phyloP scores from a whole-genome alignment of 2,329 filamentous ascomycete species.

The Calonectria hawksworthii region DNA sequence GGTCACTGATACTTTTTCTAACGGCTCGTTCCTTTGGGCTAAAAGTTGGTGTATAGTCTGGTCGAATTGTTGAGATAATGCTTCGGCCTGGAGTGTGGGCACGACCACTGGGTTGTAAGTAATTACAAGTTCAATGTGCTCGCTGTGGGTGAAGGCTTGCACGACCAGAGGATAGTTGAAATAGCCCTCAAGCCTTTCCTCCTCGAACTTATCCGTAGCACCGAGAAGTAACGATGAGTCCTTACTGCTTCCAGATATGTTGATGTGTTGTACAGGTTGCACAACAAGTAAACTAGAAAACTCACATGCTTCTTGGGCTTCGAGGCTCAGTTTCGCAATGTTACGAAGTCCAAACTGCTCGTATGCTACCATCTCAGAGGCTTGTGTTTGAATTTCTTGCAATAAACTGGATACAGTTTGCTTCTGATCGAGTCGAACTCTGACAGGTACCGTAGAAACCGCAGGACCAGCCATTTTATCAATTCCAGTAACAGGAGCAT shows the following conservation, averaged over 20 bases:
- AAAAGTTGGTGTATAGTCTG: not conserved
- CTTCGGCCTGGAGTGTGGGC: not conserved
- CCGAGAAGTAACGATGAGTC: not conserved
- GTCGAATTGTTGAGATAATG: not conserved
- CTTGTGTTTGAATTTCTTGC: conserved; percentile 41
- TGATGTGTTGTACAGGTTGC: conserved; percentile 20
- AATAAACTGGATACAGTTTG: conserved; percentile 56
- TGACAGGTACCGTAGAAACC: conserved; percentile 49
- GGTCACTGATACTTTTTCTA: not conserved
- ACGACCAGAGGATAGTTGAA: conserved; percentile 44
- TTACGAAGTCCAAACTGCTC: conserved; percentile 21
- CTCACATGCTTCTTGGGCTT: conserved; percentile 5
- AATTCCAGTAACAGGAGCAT: conserved; percentile 36
- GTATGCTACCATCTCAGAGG: conserved; percentile 26
- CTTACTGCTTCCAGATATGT: not conserved
- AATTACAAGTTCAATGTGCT: conserved; percentile 35
- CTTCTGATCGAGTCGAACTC: conserved; percentile 43
- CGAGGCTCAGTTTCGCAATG: conserved; percentile 21
- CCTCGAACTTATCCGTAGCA: not conserved
- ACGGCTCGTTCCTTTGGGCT: not conserved
- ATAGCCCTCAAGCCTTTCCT: conserved; percentile 27
- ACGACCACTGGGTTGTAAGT: conserved; percentile 23
- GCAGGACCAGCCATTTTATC: conserved; percentile 43
- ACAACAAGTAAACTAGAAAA: conserved; percentile 25
- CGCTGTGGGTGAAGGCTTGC: not conserved